Evolutionary conservation across 345 rosid genomes (phyloP).

Genomic region (Salix suchowensis): DNA sequence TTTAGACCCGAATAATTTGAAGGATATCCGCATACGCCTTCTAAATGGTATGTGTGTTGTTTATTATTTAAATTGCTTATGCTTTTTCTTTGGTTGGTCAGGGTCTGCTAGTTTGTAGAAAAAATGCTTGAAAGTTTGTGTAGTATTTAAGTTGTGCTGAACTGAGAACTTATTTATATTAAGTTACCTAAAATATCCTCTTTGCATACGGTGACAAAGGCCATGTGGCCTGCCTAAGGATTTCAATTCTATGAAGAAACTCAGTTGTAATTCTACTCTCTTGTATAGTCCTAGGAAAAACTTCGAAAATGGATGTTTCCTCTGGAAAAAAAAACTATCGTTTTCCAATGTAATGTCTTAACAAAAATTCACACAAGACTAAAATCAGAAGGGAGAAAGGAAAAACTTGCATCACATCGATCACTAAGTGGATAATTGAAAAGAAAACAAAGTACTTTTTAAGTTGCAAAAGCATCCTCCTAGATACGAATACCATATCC

Average conservation of each 20-base stretch:
- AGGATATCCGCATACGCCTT: conserved; percentile 77
- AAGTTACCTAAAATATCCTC: not conserved
- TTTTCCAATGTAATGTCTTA: not conserved
- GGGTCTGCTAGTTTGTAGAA: not conserved
- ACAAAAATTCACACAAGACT: not conserved
- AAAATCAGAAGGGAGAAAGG: not conserved
- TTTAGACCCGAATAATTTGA: conserved; percentile 62
- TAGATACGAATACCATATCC: too few relatives aligned
- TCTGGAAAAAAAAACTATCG: not conserved
- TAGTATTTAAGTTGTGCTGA: not conserved
- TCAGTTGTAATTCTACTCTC: not conserved
- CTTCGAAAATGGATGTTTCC: not conserved
- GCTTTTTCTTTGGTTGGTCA: not conserved
- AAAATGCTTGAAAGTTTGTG: not conserved
- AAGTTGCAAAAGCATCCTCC: too few relatives aligned
- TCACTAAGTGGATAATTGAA: not conserved
- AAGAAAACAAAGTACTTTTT: not conserved
- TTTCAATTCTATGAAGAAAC: not conserved
- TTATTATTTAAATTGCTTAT: not conserved
- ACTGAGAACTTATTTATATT: not conserved
- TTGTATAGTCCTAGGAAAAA: not conserved
- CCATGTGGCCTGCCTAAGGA: not conserved
- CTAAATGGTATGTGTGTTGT: conserved; percentile 61
- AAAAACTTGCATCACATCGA: not conserved
- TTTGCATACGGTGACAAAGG: not conserved